These are phyloP conservation scores for Macrophomina pseudophaseolina DNA, from an alignment of 2,329 filamentous ascomycete species.

Conservation along the genomic window DNA sequence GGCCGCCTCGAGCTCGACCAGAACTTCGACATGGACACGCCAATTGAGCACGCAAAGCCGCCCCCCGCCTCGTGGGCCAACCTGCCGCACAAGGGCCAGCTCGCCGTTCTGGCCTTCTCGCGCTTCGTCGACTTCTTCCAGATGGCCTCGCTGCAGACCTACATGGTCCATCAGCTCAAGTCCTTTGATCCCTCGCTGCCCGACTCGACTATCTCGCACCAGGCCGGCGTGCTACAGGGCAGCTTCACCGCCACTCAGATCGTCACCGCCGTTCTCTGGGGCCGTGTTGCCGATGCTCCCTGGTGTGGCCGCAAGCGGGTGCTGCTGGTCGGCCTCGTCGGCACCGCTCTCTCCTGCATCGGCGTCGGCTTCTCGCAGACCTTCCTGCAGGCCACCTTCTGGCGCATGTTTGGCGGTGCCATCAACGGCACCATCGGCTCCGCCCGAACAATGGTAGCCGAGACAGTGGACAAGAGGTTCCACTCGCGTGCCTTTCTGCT, in stretches of 20 bases:
- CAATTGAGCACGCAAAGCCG: constrained; percentile 24
- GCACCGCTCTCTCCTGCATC: constrained; percentile 46
- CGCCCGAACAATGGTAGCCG: constrained; percentile 49
- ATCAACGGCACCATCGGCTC: constrained; percentile 50
- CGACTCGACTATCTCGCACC: constrained; percentile 52
- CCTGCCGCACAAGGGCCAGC: constrained; percentile 48
- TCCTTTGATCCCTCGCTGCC: constrained; percentile 50
- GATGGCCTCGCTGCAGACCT: constrained; percentile 51
- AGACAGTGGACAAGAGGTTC: constrained; percentile 46
- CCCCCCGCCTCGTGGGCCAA: constrained; percentile 42
- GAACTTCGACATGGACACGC: constrained; percentile 23
- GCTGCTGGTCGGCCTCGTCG: constrained; percentile 46
- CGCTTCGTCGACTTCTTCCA: constrained; percentile 53
- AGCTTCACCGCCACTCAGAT: constrained; percentile 51
- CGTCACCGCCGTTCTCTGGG: constrained; percentile 49
- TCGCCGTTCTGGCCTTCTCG: constrained; percentile 46
- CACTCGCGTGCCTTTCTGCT: constrained; percentile 48
- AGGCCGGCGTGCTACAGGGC: constrained; percentile 48
- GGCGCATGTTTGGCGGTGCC: constrained; percentile 47
- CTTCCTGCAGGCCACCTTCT: constrained; percentile 48
- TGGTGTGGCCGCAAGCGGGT: constrained; percentile 53
- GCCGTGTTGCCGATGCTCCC: constrained; percentile 47
- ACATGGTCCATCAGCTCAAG: constrained; percentile 51
- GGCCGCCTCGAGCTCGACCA: constrained; percentile 24
- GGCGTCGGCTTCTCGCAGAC: constrained; percentile 47